phyloP scores from a whole-genome alignment of 1,139 yeast species.

The Hyphopichia buzzinii region DNA sequence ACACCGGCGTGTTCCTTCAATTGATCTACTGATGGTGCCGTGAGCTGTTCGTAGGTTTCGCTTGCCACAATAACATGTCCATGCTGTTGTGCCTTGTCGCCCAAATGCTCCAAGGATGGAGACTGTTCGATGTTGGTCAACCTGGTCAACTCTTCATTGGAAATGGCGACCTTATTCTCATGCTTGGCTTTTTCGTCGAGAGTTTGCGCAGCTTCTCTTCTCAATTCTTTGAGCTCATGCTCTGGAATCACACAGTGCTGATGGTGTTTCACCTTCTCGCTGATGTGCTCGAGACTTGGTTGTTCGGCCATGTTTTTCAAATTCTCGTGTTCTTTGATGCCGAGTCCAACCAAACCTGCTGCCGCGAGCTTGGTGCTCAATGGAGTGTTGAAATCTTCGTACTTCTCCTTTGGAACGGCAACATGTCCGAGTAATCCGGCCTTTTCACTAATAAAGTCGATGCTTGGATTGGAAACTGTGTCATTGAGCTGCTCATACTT shows the following conservation, averaged over 20 bases:
- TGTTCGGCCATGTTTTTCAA: conserved; percentile 10
- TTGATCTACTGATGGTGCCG: conserved; percentile 8
- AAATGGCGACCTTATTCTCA: neutral
- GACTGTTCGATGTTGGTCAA: conserved; percentile 10
- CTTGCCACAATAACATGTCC: conserved; percentile 14
- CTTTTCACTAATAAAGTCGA: conserved; percentile 14
- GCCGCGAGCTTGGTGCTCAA: neutral
- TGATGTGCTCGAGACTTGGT: conserved; percentile 28
- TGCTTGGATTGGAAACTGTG: conserved; percentile 1
- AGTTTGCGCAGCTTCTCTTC: conserved; percentile 10
- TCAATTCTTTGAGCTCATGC: conserved; percentile 10
- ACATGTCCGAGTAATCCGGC: conserved; percentile 18
- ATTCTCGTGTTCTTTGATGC: conserved; percentile 15
- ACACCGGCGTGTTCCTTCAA: conserved; percentile 17
- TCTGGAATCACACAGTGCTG: conserved; percentile 9
- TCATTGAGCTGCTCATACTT: conserved; percentile 6
- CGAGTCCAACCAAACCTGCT: conserved; percentile 16
- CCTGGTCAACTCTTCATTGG: conserved; percentile 8
- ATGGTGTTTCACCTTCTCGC: conserved; percentile 18
- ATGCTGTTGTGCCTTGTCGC: conserved; percentile 24
- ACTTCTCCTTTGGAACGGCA: conserved; percentile 19
- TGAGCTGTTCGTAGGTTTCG: conserved; percentile 8
- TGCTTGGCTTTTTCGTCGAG: conserved; percentile 16
- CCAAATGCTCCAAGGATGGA: conserved; percentile 33
- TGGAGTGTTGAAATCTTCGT: conserved; percentile 15